Conservation (phyloP, 1,139 yeast genomes). For the Starmera stellimalicola region DNA sequence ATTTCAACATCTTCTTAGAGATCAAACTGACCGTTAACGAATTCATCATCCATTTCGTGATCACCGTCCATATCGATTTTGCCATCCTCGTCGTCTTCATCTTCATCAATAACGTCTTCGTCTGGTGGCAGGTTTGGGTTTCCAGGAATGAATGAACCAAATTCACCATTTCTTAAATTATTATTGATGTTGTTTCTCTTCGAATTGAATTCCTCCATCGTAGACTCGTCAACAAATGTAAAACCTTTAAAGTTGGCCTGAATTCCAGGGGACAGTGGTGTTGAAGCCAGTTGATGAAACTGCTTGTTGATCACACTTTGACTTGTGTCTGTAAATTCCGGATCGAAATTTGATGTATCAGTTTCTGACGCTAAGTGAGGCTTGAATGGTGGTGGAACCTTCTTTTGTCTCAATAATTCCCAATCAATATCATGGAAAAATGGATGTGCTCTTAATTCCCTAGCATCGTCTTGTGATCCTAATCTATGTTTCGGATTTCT, state of each 20-base stretch:
- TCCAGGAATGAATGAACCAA: constrained; percentile 70
- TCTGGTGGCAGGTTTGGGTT: constrained; percentile 74
- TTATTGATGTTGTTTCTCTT: constrained; percentile 16
- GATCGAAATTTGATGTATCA: constrained; percentile 94
- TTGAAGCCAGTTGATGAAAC: constrained; percentile 26
- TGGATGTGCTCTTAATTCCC: constrained; percentile 84
- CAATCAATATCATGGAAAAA: constrained; percentile 89
- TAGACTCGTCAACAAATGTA: constrained; percentile 91
- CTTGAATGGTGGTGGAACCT: constrained; percentile 95
- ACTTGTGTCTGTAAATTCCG: constrained; percentile 89
- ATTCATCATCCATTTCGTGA: constrained; percentile 56
- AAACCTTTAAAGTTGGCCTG: constrained; percentile 96
- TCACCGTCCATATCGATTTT: constrained; percentile 45
- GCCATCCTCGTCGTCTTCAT: constrained; percentile 47
- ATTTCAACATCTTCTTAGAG: constrained; percentile 31
- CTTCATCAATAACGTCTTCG: constrained; percentile 76
- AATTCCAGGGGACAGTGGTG: constrained; percentile 88
- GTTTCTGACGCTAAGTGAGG: constrained; percentile 87
- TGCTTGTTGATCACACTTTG: constrained; percentile 71
- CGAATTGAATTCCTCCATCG: constrained; percentile 75
- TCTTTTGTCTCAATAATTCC: constrained; percentile 67
- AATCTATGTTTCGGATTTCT: constrained; percentile 92
- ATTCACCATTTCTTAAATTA: constrained; percentile 30
- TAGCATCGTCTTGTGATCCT: constrained; percentile 86
- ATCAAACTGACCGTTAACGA: constrained; percentile 85